phyloP scores from a whole-genome alignment of 169 alveolate species.

The Plasmodium gonderi region DNA sequence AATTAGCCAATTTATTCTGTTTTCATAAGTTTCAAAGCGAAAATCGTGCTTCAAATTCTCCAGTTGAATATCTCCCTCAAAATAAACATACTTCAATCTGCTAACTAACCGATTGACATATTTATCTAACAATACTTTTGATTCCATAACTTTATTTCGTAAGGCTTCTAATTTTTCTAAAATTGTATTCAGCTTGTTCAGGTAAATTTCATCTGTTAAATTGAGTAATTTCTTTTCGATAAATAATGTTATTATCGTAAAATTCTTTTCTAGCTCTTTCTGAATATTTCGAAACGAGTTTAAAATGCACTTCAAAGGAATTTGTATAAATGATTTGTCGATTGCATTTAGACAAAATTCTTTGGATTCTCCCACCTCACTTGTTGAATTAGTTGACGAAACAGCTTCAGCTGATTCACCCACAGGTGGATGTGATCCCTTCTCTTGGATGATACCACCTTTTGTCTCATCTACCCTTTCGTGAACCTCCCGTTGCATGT shows the following conservation, averaged over 20 bases:
- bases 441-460: background rate
- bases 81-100: slow-evolving; percentile 28
- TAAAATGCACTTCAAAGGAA: slow-evolving; percentile 43
- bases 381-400: background rate
- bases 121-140: background rate
- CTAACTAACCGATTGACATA: slow-evolving; percentile 13
- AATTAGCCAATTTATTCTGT: slow-evolving; percentile 68
- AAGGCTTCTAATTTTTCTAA: slow-evolving; percentile 49
- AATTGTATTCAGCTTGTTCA: slow-evolving; percentile 33
- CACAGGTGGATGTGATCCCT: background rate
- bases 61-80: slow-evolving; percentile 59
- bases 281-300: slow-evolving; percentile 59
- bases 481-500: background rate
- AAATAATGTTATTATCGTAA: slow-evolving; percentile 56
- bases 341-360: slow-evolving; percentile 14
- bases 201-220: slow-evolving; percentile 1
- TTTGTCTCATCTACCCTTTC: background rate
- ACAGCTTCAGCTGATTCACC: background rate
- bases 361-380: background rate
- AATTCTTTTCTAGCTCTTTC: slow-evolving; percentile 50
- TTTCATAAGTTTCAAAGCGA: slow-evolving; percentile 45
- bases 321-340: slow-evolving; percentile 53
- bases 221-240: slow-evolving; percentile 45
- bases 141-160: slow-evolving; percentile 41
- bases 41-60: slow-evolving; percentile 63